Evolutionary conservation across 495 filamentous ascomycete species (phyloP).

Genomic region (Penicillium cataractarum): DNA sequence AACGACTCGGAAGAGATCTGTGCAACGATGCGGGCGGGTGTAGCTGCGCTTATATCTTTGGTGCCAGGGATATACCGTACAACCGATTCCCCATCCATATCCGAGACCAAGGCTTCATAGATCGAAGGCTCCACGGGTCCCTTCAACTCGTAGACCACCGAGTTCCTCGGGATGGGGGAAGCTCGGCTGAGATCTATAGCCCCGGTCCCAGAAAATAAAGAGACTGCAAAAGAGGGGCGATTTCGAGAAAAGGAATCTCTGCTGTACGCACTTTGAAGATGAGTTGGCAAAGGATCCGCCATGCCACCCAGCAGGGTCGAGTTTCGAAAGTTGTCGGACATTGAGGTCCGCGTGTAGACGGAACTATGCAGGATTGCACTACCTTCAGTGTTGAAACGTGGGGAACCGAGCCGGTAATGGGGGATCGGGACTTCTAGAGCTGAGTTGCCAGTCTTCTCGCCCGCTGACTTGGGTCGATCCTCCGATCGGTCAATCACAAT

Average conservation of each 20-base stretch:
- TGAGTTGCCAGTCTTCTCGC: conserved; percentile 55
- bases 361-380: conserved; percentile 83
- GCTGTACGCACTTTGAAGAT: conserved; percentile 24
- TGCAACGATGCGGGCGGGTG: conserved; percentile 89
- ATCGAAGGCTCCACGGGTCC: conserved; percentile 60
- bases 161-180: conserved; percentile 37
- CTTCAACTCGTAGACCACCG: conserved; percentile 47
- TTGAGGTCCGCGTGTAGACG: conserved; percentile 56
- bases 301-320: conserved; percentile 44
- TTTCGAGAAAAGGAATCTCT: conserved; percentile 31
- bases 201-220: conserved; percentile 53
- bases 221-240: conserved; percentile 43
- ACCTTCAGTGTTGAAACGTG: conserved; percentile 76
- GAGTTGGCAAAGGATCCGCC: conserved; percentile 27
- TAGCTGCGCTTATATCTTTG: conserved; percentile 83
- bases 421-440: conserved; percentile 81
- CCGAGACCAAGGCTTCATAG: conserved; percentile 75
- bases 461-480: conserved; percentile 68
- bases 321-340: conserved; percentile 57
- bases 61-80: conserved; percentile 78
- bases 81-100: conserved; percentile 75
- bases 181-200: conserved; percentile 41
- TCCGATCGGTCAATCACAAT: conserved; percentile 82
- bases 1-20: conserved; percentile 96
- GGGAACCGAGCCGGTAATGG: conserved; percentile 81